Percentiles rank a stretch among this genome's conserved stretches.
Evolutionary conservation across 1,139 yeast species (phyloP).

Genomic region (Keqinozyma sinolaborantium): DNA sequence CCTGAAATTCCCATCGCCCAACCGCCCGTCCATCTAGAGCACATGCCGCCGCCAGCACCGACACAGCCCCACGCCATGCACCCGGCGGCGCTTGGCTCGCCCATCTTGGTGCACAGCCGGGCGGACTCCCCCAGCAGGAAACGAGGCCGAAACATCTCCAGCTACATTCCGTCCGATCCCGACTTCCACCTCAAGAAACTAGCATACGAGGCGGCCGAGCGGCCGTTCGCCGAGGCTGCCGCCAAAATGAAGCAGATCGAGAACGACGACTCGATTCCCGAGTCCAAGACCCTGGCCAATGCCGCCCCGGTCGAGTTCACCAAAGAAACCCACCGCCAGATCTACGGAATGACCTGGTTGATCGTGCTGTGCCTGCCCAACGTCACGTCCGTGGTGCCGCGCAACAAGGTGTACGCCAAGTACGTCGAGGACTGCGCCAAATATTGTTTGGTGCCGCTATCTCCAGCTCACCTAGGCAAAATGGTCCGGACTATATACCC

Average conservation of each 20-base stretch:
- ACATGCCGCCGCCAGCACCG: too few relatives aligned
- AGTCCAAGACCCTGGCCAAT: conserved; percentile 7
- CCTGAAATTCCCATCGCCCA: too few relatives aligned
- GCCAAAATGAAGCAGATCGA: conserved; percentile 46
- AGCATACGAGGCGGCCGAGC: conserved; percentile 40
- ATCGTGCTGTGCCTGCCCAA: conserved; percentile 63
- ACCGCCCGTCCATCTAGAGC: too few relatives aligned
- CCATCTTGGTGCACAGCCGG: too few relatives aligned
- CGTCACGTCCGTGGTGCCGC: conserved; percentile 73
- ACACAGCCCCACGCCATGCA: too few relatives aligned
- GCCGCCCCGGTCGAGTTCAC: conserved; percentile 9
- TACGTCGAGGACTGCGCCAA: conserved; percentile 75
- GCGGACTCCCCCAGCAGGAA: too few relatives aligned
- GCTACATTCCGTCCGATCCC: neutral
- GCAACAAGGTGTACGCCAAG: conserved; percentile 78
- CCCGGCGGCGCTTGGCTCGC: too few relatives aligned
- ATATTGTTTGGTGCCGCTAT: conserved; percentile 62
- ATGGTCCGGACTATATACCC: conserved; percentile 75
- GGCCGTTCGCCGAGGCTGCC: conserved; percentile 52
- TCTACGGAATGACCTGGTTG: conserved; percentile 81
- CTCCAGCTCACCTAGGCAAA: conserved; percentile 88
- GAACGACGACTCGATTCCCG: conserved; percentile 17
- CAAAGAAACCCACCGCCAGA: conserved; percentile 67
- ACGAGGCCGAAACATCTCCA: too few relatives aligned
- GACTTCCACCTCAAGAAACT: conserved; percentile 40